These are phyloP conservation scores for Clitocybe nebularis DNA, from an alignment of 1,284 basidiomycete species.

Conservation along the genomic window DNA sequence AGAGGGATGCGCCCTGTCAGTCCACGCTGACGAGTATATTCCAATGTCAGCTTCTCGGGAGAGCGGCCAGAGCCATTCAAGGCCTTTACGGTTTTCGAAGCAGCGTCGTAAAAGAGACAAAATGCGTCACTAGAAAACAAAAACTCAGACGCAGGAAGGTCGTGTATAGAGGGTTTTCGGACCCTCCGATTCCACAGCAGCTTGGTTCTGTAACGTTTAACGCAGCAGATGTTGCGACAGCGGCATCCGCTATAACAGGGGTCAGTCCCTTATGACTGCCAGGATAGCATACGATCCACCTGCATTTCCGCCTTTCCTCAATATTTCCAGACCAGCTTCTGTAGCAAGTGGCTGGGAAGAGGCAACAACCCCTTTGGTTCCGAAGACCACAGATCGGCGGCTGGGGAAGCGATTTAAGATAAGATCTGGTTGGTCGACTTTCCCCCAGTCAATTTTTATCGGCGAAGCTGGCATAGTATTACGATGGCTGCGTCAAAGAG, in stretches of 20 bases:
- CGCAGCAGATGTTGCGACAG: constrained; percentile 72
- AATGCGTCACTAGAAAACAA: constrained; percentile 71
- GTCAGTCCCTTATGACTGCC: background rate
- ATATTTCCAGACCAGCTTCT: constrained; percentile 84
- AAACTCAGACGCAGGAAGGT: background rate
- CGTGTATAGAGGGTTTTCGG: constrained; percentile 17
- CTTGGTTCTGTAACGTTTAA: constrained; percentile 86
- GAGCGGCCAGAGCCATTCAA: constrained; percentile 86
- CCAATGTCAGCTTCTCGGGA: constrained; percentile 76
- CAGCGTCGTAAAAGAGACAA: constrained; percentile 87
- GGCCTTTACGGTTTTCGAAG: constrained; percentile 75
- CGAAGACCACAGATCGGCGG: constrained; percentile 74
- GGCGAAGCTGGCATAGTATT: constrained; percentile 31
- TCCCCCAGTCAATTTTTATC: constrained; percentile 62
- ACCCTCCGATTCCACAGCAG: constrained; percentile 82
- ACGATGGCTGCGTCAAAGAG: no score
- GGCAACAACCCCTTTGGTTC: constrained; percentile 84
- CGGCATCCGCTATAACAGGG: constrained; percentile 36
- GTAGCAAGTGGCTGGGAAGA: constrained; percentile 90
- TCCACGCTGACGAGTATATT: constrained; percentile 70
- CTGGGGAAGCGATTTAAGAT: constrained; percentile 62
- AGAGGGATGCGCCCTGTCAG: constrained; percentile 69
- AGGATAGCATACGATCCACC: constrained; percentile 36
- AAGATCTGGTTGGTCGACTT: constrained; percentile 58
- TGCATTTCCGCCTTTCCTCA: constrained; percentile 90